These are phyloP conservation scores for Salix udensis DNA, from an alignment of 345 rosid genomes.

Conservation along the genomic window DNA sequence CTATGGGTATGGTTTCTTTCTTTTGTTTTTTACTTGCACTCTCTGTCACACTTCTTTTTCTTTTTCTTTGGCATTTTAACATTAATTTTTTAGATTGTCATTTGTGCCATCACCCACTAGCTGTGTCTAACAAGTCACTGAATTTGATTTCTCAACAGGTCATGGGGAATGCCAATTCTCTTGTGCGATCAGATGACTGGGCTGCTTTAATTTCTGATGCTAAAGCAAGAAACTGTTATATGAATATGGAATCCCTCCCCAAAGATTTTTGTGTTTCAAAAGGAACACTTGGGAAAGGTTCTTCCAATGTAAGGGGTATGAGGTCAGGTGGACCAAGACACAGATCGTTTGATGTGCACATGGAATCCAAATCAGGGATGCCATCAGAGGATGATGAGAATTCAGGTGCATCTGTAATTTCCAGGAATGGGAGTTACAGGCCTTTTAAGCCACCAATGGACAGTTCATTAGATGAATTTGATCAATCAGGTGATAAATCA, in stretches of 20 bases:
- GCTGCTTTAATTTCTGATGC: conserved; percentile 85
- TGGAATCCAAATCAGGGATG: conserved; percentile 65
- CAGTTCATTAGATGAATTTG: conserved; percentile 55
- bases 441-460: conserved; percentile 43
- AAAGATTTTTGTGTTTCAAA: conserved; percentile 54
- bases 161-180: conserved; percentile 90
- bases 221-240: conserved; percentile 77
- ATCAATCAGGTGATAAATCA: conserved; percentile 55
- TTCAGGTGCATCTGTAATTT: conserved; percentile 35
- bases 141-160: conserved; percentile 51
- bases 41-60: background rate
- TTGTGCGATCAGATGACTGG: conserved; percentile 88
- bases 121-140: too few species aligned
- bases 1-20: conserved; percentile 63
- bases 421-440: conserved; percentile 59
- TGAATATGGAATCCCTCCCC: conserved; percentile 90
- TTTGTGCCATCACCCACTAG: background rate
- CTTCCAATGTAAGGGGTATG: conserved; percentile 56
- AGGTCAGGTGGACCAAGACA: conserved; percentile 72
- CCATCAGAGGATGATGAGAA: conserved; percentile 78
- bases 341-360: conserved; percentile 54
- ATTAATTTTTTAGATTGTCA: background rate
- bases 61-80: background rate
- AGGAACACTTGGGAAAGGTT: conserved; percentile 52
- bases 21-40: background rate